phyloP scores from a whole-genome alignment of 768 basidiomycete species.

The Podaxis sp. region DNA sequence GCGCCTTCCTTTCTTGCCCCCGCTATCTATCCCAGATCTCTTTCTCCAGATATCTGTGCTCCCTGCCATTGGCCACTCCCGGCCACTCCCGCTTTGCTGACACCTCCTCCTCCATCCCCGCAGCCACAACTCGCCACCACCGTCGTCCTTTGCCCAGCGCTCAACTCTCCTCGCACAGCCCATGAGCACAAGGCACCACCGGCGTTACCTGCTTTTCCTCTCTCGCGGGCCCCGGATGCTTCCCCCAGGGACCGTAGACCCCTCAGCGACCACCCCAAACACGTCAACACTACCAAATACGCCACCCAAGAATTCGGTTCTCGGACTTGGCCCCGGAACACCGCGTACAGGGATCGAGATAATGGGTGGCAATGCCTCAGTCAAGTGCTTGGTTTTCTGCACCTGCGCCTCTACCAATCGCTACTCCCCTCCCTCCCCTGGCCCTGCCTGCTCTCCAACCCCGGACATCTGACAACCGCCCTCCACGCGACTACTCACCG shows the following conservation, averaged over 20 bases:
- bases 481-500: neutral
- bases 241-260: slow-evolving; percentile 1
- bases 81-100: neutral
- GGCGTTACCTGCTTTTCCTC: neutral
- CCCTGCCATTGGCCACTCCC: neutral
- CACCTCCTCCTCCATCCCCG: slow-evolving; percentile 4
- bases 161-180: neutral
- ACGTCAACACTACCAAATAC: slow-evolving; percentile 12
- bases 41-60: neutral
- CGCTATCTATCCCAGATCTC: neutral
- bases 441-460: slow-evolving; percentile 2
- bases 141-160: neutral
- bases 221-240: neutral
- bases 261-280: slow-evolving; percentile 8
- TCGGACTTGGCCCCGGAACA: slow-evolving; percentile 14
- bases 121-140: neutral
- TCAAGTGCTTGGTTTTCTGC: neutral
- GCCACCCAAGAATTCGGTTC: slow-evolving; percentile 14
- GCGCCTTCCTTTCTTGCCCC: neutral
- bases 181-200: neutral
- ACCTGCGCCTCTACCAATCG: neutral
- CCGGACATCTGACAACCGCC: neutral
- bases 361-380: neutral
- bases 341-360: slow-evolving; percentile 15
- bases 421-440: neutral